These are phyloP conservation scores for Monosporascus sp. DNA, from an alignment of 2,329 filamentous ascomycete species.

Conservation along the genomic window DNA sequence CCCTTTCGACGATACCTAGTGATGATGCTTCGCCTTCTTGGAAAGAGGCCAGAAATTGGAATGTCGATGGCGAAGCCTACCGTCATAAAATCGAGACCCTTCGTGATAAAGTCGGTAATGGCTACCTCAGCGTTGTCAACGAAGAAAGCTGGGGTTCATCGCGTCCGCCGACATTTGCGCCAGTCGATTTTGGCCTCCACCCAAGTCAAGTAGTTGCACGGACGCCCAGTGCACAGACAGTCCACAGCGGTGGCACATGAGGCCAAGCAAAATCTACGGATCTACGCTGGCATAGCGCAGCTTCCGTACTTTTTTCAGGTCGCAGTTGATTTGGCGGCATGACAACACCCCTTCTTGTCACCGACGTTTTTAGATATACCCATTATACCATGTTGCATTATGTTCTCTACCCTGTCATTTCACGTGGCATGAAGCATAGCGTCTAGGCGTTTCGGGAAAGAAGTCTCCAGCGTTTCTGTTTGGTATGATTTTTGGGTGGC, in stretches of 20 bases:
- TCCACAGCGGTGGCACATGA: conserved; percentile 49
- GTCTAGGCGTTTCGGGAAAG: conserved; percentile 22
- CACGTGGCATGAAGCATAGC: conserved; percentile 28
- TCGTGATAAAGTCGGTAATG: conserved; percentile 77
- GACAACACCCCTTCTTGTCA: conserved; percentile 7
- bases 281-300: conserved; percentile 6
- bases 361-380: conserved; percentile 11
- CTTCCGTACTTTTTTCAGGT: conserved; percentile 2
- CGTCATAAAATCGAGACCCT: conserved; percentile 82
- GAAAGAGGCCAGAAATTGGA: conserved; percentile 53
- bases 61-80: conserved; percentile 70
- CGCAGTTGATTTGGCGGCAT: conserved; percentile 9
- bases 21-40: conserved; percentile 30
- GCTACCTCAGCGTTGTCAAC: conserved; percentile 79
- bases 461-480: background rate
- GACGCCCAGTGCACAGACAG: conserved; percentile 38
- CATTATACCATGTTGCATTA: conserved; percentile 15
- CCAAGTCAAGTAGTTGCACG: conserved; percentile 31
- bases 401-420: conserved; percentile 18
- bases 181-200: conserved; percentile 34
- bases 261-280: conserved; percentile 30
- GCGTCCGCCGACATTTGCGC: conserved; percentile 31
- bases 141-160: conserved; percentile 64
- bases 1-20: conserved; percentile 27
- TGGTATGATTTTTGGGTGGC: background rate